Base-by-base conservation (phyloP, 2,329 filamentous ascomycete genomes). In the Colletotrichum chrysophilum region DNA sequence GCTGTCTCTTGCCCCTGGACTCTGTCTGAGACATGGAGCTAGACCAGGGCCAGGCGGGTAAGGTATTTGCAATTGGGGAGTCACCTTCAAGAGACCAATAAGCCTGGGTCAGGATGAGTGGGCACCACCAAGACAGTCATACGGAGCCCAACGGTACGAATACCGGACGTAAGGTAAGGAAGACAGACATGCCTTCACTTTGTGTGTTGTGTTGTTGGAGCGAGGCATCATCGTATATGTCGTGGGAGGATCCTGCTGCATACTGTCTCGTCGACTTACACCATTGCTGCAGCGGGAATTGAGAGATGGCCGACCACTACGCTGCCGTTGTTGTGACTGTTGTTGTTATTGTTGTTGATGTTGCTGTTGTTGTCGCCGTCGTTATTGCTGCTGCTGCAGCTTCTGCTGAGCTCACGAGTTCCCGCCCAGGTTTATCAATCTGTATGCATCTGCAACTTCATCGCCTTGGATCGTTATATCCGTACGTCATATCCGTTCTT, bases 11-110 rank as follows among this genome's bases (percentile, higher is more conserved):
- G 38, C 38, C 71, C 66, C 71, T 64, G 66, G 21, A 52, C 66
- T 38, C 28, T 43, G 71, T 73, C 71, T 70, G 56, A 70, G 71
- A 73, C 71, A 73, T 24, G 32, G 48, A n/a, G 32, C 56, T 62
- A 69, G 70, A 55, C 56, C 56, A 70, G 66, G 71, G 30, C 71
- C 16, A 73, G 66, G 71, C 66, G 38, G 56, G 38, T 69, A 73
- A 62, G 71, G 38, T 70, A 70, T 70, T 73, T 73, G 71, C 71
- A 73, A 64, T 62, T 64, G 38, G 18, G 66, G 18, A 52, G 64
- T 38, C 24, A 71, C 30, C 38, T 43, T 43, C 38, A 43, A 43
- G 18, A 43, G 38, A 43, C 38, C 38, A 43, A 43, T 43, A n/a
- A n/a, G 38, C 38, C 38, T 43, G 38, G 18, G 38, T 43, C 10